Evolutionary conservation across 75 land plant genomes (phyloP), one percentile per base, ranked within the genome.

Genomic region (Selaginella tamariscina): DNA sequence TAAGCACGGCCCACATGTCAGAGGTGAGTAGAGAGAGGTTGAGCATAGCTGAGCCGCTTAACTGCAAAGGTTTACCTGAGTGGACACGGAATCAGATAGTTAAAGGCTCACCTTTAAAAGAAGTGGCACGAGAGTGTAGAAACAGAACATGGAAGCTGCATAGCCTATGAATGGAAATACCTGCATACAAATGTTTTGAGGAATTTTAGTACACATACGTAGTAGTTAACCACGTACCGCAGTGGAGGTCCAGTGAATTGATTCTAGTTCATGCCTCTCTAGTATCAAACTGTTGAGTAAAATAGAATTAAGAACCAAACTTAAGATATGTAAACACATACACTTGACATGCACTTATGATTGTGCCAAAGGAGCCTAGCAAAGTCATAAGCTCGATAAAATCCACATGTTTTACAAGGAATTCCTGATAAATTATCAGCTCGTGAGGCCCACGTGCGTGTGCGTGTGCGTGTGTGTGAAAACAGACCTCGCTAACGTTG

Each of bases 1-100:
- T 85, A 1, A 83, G 26, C 21, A 95, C 92, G 13, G 92, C 88
- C 96, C 96, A 95, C 99, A 95, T 95, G 70, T 95, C 99, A n/a
- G 96, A 90, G n/a, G 99, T 90, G 21, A 95, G 71, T 68, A 95
- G 66, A 44, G 99, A 95, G 5, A 95, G 80, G 71, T 95, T 95
- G 0, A 95, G 56, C 86, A 95, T 81, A 70, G 99, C 70, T 15
- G 99, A 74, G 1, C 99, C 99, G 82, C 71, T 87, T 1, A 80
- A 70, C 99, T 90, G 85, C 66, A 73, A 22, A 44, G 5, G 23
- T 39, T 39, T 24, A 67, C 44, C 13, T 18, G 23, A 67, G 2
- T 54, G 44, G 60, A 1, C 28, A 11, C 8, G 5, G 2, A 30
- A 2, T 59, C 21, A 59, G 26, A 22, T 9, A 11, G 8, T 59